Percentiles rank a stretch among this genome's conserved stretches.
Conservation (phyloP, 2,329 filamentous ascomycete species). For the Botryotinia narcissicola region DNA sequence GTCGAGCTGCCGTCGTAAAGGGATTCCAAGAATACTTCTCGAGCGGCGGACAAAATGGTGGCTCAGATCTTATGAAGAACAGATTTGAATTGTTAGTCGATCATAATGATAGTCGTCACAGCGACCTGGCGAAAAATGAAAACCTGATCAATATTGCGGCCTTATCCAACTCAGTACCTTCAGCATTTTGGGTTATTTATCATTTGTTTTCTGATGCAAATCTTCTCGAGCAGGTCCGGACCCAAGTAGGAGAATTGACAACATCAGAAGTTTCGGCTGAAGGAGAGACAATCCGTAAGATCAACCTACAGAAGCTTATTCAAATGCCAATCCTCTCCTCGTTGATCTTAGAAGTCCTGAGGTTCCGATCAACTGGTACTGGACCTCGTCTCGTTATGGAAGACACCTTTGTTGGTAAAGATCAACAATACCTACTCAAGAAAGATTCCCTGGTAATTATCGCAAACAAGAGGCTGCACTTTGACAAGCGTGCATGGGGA, state of each 20-base stretch:
- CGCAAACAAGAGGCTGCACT: constrained; percentile 1
- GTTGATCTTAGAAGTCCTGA: not conserved
- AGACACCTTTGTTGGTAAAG: constrained; percentile 10
- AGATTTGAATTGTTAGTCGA: not conserved
- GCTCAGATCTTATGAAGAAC: constrained; percentile 1
- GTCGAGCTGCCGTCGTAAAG: not conserved
- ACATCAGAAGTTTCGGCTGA: not conserved
- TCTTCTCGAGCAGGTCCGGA: constrained; percentile 1
- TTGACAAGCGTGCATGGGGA: constrained; percentile 16
- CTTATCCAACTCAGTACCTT: constrained; percentile 11
- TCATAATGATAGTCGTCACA: not conserved
- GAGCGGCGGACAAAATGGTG: not conserved
- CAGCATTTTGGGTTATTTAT: constrained; percentile 10
- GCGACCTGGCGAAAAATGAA: constrained; percentile 10
- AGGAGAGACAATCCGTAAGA: not conserved
- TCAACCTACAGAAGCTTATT: constrained; percentile 4
- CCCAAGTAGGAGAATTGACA: constrained; percentile 5
- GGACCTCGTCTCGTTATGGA: constrained; percentile 10
- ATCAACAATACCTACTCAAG: constrained; percentile 17
- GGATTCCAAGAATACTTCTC: constrained; percentile 7
- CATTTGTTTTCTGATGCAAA: not conserved
- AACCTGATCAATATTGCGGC: constrained; percentile 1
- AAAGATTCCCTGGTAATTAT: constrained; percentile 15
- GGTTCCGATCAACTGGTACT: constrained; percentile 4
- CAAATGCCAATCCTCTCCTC: not conserved